Percentiles rank a stretch among this genome's conserved stretches.
phyloP scores from a whole-genome alignment of 2,329 filamentous ascomycete species.

The Tolypocladium paradoxum region DNA sequence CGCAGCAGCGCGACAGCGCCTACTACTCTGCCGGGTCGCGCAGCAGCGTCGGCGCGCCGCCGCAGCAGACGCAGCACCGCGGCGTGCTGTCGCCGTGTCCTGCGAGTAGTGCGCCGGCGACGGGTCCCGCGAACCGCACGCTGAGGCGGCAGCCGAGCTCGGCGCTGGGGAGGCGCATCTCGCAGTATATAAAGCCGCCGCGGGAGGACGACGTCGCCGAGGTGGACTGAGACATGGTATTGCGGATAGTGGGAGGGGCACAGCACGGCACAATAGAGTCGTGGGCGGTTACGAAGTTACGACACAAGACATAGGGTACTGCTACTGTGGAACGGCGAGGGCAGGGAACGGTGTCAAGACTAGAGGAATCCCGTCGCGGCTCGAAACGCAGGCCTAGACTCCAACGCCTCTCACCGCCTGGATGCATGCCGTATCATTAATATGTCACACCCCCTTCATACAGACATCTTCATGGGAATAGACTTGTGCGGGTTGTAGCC shows the following conservation, averaged over 20 bases:
- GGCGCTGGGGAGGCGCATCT: slow-evolving; percentile 5
- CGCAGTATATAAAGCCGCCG: slow-evolving; percentile 10
- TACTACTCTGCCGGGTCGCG: slow-evolving; percentile 4
- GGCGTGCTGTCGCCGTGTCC: neutral
- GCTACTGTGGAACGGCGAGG: neutral
- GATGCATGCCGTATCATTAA: neutral
- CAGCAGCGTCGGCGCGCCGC: slow-evolving; percentile 2
- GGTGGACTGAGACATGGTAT: neutral
- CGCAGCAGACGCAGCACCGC: neutral
- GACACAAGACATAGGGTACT: neutral
- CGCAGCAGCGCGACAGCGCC: slow-evolving; percentile 4
- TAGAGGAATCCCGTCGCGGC: neutral
- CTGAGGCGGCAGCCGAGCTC: slow-evolving; percentile 1
- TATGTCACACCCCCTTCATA: slow-evolving; percentile 30
- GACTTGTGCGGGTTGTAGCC: slow-evolving; percentile 85
- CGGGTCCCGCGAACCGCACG: neutral
- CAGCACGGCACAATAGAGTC: neutral
- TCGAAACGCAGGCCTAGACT: neutral
- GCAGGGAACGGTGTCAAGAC: neutral
- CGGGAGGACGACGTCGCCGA: neutral
- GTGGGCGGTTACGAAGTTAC: neutral
- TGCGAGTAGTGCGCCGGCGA: neutral
- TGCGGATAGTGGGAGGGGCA: neutral
- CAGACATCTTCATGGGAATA: slow-evolving; percentile 98
- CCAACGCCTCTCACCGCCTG: neutral